Conservation (phyloP, 805 yeast species). For the Gaillardinia entomophila region DNA sequence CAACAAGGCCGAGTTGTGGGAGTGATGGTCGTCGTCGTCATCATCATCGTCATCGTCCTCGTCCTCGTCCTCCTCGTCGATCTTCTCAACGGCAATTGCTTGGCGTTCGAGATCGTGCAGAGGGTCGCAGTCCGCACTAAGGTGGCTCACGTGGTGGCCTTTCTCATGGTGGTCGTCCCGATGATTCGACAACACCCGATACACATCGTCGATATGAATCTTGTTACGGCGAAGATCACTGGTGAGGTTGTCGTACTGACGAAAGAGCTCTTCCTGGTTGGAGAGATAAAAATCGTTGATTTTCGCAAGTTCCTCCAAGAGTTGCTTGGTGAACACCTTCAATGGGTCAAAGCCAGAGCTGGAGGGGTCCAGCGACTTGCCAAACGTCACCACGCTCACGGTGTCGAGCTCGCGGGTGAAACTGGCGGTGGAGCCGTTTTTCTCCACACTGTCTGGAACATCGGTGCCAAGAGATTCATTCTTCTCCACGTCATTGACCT, state of each 20-base stretch:
- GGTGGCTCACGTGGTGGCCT: constrained; percentile 15
- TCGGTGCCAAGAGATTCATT: neutral
- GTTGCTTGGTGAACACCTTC: constrained; percentile 40
- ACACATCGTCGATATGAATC: constrained; percentile 19
- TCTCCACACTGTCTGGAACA: constrained; percentile 1
- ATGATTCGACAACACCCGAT: constrained; percentile 20
- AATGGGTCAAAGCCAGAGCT: constrained; percentile 18
- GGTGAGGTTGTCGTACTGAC: constrained; percentile 40
- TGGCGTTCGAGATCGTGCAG: constrained; percentile 12
- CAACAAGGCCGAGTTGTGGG: constrained; percentile 9
- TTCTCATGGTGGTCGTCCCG: constrained; percentile 7
- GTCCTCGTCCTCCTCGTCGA: constrained; percentile 20
- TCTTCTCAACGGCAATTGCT: constrained; percentile 4
- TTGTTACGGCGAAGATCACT: constrained; percentile 38
- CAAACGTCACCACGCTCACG: constrained; percentile 11
- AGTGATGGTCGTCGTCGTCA: constrained; percentile 12
- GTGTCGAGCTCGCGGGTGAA: constrained; percentile 12
- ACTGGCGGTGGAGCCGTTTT: constrained; percentile 5
- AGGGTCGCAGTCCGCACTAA: constrained; percentile 16
- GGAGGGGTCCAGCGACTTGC: constrained; percentile 4
- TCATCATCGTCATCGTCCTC: constrained; percentile 27
- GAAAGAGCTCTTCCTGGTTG: constrained; percentile 42
- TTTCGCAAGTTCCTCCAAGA: constrained; percentile 44
- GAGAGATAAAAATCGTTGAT: constrained; percentile 46
- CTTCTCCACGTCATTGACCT: neutral